Base-by-base conservation (phyloP, 192 early-diverging fungal genomes). In the Kappamyces sp. region DNA sequence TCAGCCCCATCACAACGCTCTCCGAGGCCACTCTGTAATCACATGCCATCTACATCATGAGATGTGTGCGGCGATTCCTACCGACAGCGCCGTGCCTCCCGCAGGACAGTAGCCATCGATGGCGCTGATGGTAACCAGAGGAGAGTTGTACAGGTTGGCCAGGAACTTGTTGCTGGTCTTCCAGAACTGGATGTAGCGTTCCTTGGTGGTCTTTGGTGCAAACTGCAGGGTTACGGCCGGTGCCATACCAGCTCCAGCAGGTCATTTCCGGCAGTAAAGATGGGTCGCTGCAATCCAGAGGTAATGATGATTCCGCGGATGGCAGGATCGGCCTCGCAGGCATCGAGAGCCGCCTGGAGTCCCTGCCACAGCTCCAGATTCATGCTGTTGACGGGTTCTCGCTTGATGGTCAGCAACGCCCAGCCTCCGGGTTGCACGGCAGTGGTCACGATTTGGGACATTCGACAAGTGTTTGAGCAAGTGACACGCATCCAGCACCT, bases 241-340 rank as follows among this genome's bases (percentile, higher is more conserved):
- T 8, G 36, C 36, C 14, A 9, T 8, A 33, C 9, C 9, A 51
- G 14, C 55, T 55, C 54, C 45, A 45, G 63, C 8, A 77, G 14
- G 50, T 77, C 75, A 62, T 77, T 77, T 1, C 75, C 75, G 32
- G 75, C 75, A 2, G 70, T 77, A 66, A 77, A 77, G 43, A 77
- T 63, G 45, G 64, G 49, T 29, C 68, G 54, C 4, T 57, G 39
- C 2, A 77, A 62, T 12, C 67, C 70, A 12, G 75, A 77, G 47
- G 15, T 43, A 41, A 77, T 62, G 54, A 77, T 67, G 14, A 74
- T 22, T 11, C 51, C 75, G 30, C 71, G 54, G 43, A 74, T 61
- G 9, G 49, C 30, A 3, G 58, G 48, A 57, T 68, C 49, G n/a
- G 52, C 35, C 61, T 77, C 75, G 49, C 58, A 37, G 2, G 47